Percentiles rank a stretch among this genome's conserved stretches.
These are phyloP conservation scores for Moricandia arvensis DNA, from an alignment of 345 rosid species.

Conservation along the genomic window DNA sequence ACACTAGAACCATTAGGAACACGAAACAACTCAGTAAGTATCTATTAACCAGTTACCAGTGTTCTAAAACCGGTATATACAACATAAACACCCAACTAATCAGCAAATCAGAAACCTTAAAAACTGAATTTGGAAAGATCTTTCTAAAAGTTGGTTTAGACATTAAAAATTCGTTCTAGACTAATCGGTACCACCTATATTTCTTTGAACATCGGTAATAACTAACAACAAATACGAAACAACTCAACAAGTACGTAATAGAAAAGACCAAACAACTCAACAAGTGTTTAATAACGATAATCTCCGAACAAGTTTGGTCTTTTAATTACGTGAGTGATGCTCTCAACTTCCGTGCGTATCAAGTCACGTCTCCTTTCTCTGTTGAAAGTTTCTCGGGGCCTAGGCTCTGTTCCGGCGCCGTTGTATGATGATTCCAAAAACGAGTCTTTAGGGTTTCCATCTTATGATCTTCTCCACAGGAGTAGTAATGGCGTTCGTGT, in stretches of 20 bases:
- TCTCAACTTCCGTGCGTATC: constrained; percentile 33
- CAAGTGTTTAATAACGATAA: background rate
- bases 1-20: background rate
- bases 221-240: no score
- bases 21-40: background rate
- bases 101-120: no score
- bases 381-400: constrained; percentile 1
- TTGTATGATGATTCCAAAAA: background rate
- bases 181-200: no score
- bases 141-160: no score
- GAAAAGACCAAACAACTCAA: background rate
- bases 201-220: no score
- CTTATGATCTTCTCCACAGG: constrained; percentile 34
- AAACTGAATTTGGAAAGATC: no score
- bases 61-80: no score
- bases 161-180: no score
- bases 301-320: background rate
- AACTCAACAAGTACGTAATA: background rate
- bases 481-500: constrained; percentile 43
- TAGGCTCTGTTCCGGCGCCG: background rate
- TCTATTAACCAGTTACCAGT: no score
- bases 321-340: background rate
- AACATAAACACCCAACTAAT: no score
- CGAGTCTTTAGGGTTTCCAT: constrained; percentile 14
- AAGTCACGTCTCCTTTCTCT: constrained; percentile 20